These are phyloP conservation scores for Naganishia liquefaciens DNA, from an alignment of 1,284 basidiomycete species.

Conservation along the genomic window DNA sequence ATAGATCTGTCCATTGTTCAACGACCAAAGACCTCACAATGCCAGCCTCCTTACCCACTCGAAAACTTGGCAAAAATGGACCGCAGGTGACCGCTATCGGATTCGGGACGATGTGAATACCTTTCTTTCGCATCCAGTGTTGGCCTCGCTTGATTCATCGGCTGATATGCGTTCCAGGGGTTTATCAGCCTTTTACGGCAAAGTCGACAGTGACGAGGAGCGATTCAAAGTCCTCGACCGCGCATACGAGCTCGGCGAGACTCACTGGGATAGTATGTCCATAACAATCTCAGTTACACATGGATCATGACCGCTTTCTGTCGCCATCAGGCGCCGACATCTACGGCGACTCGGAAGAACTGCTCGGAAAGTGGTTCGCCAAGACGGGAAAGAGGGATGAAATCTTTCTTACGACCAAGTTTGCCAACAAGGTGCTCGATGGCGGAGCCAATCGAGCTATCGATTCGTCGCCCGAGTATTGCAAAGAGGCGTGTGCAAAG, in stretches of 20 bases:
- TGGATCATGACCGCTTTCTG: background rate
- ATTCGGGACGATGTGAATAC: slow-evolving; percentile 28
- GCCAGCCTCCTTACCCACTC: slow-evolving; percentile 21
- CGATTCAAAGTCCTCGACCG: slow-evolving; percentile 52
- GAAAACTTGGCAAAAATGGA: slow-evolving; percentile 23
- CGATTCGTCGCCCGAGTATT: slow-evolving; percentile 40
- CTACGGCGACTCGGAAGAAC: slow-evolving; percentile 32
- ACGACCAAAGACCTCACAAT: background rate
- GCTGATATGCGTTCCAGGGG: slow-evolving; percentile 17
- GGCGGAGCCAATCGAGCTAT: slow-evolving; percentile 23
- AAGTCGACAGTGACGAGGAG: slow-evolving; percentile 52
- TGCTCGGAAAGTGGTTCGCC: slow-evolving; percentile 33
- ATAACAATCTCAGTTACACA: no score
- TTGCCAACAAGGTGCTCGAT: slow-evolving; percentile 42
- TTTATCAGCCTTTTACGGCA: slow-evolving; percentile 34
- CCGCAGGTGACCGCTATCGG: slow-evolving; percentile 30
- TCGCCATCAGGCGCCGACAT: slow-evolving; percentile 31
- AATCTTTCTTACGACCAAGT: slow-evolving; percentile 61
- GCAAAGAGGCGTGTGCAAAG: slow-evolving; percentile 49
- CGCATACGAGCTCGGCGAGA: slow-evolving; percentile 31
- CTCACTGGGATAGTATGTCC: slow-evolving; percentile 32
- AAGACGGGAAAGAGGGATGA: slow-evolving; percentile 23
- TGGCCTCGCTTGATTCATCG: no score
- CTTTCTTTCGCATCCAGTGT: background rate
- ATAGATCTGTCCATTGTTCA: background rate